Evolutionary conservation across 2,329 filamentous ascomycete species (phyloP).

Genomic region (Fusarium albosuccineum): DNA sequence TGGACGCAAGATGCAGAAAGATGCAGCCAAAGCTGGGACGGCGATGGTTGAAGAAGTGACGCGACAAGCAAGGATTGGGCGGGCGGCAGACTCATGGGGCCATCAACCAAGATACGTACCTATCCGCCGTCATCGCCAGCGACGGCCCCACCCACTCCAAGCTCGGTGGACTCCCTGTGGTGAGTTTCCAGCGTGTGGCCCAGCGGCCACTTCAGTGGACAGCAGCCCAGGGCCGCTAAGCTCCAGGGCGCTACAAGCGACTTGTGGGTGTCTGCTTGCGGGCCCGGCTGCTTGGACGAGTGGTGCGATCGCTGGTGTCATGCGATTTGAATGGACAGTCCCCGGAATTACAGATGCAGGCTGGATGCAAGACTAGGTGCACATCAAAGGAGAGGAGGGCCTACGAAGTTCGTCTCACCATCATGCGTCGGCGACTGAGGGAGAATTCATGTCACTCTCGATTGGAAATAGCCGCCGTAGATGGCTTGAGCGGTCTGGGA

Average conservation of each 20-base stretch:
- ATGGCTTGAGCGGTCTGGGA: background rate
- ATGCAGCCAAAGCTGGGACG: slow-evolving; percentile 33
- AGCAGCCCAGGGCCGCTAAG: slow-evolving; percentile 6
- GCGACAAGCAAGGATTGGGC: slow-evolving; percentile 44
- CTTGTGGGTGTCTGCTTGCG: background rate
- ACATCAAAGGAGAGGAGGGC: slow-evolving; percentile 1
- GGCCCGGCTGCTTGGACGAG: slow-evolving; percentile 6
- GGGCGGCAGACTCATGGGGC: slow-evolving; percentile 19
- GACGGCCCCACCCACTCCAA: slow-evolving; percentile 6
- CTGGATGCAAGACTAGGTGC: slow-evolving; percentile 8
- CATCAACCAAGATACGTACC: slow-evolving; percentile 38
- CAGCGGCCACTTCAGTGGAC: slow-evolving; percentile 8
- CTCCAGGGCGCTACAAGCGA: background rate
- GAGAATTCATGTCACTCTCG: background rate
- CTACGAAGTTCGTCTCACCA: background rate
- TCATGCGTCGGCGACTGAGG: slow-evolving; percentile 2
- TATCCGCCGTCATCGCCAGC: slow-evolving; percentile 17
- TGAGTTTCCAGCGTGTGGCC: slow-evolving; percentile 1
- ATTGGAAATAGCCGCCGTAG: background rate
- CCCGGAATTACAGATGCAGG: slow-evolving; percentile 9
- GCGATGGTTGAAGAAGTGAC: slow-evolving; percentile 37
- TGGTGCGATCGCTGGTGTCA: slow-evolving; percentile 15
- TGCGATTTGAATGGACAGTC: slow-evolving; percentile 8
- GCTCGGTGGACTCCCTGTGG: slow-evolving; percentile 1
- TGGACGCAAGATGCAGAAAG: slow-evolving; percentile 27